Evolutionary conservation across 441 rosid species (phyloP), one percentile per base, ranked within the genome.

Genomic region (Viola pubescens): DNA sequence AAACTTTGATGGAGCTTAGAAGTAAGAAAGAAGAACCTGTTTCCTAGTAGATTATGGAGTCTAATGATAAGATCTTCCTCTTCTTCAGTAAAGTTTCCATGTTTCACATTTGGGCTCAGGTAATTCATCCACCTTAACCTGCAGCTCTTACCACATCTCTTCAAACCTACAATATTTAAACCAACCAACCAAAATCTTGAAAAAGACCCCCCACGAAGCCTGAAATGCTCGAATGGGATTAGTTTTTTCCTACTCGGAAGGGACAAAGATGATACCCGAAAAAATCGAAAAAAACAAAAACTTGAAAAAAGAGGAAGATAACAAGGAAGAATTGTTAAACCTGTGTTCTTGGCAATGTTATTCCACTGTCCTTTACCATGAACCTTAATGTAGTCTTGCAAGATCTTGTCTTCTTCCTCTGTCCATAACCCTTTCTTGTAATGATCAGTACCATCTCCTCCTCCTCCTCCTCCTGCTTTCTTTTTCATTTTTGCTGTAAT

Each of bases 61-160:
- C 90, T 77, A 60, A 84, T 68, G 66, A 83, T 82, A 54, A 82
- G 81, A 70, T 82, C 89, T 60, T 85, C 89, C 73, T 87, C 95
- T 69, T 85, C 78, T 45, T 82, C 80, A 0, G 87, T 69, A 66
- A 83, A 85, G 46, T 66, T 60, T 9, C 77, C 87, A 60, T 67
- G 70, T 39, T 85, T 87, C 68, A 87, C 78, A 12, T 59, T 73
- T 3, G 89, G 89, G 49, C 86, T 77, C 52, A 85, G 71, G 70
- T 84, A 84, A 63, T 87, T 84, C 77, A 84, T 70, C 94, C 94
- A 87, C 73, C 90, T 76, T 64, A 85, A 26, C 34, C 34, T 26
- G 34, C 34, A 26, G 2, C 34, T 26, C 34, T 26, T 26, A 1
- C 34, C 34, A 26, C 34, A 26, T 26, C 34, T 26, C 34, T 26